A percentile compares a stretch with the other conserved stretches of the same genome.
These are phyloP conservation scores for Podaxis sp. DNA, from an alignment of 768 basidiomycete genomes.

Conservation along the genomic window DNA sequence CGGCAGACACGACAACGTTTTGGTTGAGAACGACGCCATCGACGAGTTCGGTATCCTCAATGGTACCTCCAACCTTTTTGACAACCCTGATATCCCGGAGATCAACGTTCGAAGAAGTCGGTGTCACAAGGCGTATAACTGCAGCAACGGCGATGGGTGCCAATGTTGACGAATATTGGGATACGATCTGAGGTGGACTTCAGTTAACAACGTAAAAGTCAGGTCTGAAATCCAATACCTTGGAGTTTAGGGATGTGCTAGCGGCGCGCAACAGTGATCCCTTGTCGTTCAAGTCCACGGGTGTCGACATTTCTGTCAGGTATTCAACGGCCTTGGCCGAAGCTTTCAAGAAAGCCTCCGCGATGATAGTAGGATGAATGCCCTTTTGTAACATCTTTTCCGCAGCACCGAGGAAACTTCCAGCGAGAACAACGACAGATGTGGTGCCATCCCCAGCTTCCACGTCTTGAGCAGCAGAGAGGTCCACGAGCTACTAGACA, in stretches of 20 bases:
- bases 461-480: slow-evolving; percentile 96
- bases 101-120: slow-evolving; percentile 92
- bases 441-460: slow-evolving; percentile 99
- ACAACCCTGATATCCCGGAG: slow-evolving; percentile 94
- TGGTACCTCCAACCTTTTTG: slow-evolving; percentile 98
- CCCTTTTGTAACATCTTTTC: slow-evolving; percentile 97
- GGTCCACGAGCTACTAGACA: slow-evolving; percentile 79
- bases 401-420: slow-evolving; percentile 88
- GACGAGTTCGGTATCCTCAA: slow-evolving; percentile 96
- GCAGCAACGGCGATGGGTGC: slow-evolving; percentile 99
- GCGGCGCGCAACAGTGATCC: slow-evolving; percentile 87
- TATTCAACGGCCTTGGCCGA: slow-evolving; percentile 93
- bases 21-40: slow-evolving; percentile 98
- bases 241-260: slow-evolving; percentile 94
- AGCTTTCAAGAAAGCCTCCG: slow-evolving; percentile 92
- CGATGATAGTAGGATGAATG: slow-evolving; percentile 96
- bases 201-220: not conserved
- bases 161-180: slow-evolving; percentile 96
- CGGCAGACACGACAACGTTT: slow-evolving; percentile 85
- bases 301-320: slow-evolving; percentile 87
- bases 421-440: slow-evolving; percentile 94
- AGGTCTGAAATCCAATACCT: slow-evolving; percentile 45
- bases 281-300: slow-evolving; percentile 87
- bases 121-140: slow-evolving; percentile 86
- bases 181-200: slow-evolving; percentile 73